Conservation (phyloP, 495 filamentous ascomycete genomes). For the Trichodelitschia bisporula region DNA sequence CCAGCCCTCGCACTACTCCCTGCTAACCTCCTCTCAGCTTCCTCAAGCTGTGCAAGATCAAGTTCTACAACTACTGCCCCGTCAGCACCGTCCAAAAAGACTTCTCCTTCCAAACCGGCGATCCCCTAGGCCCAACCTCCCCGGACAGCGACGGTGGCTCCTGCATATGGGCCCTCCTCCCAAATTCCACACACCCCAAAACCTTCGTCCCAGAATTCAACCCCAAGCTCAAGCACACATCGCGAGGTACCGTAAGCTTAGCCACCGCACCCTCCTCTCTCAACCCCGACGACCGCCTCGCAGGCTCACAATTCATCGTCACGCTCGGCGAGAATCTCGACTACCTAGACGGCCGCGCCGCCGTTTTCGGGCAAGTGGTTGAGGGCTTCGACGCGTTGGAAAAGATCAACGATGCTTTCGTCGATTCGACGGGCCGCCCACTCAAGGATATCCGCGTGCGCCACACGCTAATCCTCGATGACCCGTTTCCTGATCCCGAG, state of each 20-base stretch:
- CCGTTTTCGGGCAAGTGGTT: slow-evolving; percentile 84
- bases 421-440: slow-evolving; percentile 61
- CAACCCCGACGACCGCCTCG: slow-evolving; percentile 58
- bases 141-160: slow-evolving; percentile 68
- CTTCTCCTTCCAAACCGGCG: slow-evolving; percentile 88
- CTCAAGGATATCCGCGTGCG: slow-evolving; percentile 81
- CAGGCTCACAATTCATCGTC: slow-evolving; percentile 74
- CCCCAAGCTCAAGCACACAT: slow-evolving; percentile 61
- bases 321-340: slow-evolving; percentile 73
- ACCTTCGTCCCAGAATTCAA: slow-evolving; percentile 68
- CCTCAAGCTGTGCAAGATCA: slow-evolving; percentile 89
- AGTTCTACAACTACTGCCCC: slow-evolving; percentile 94
- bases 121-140: slow-evolving; percentile 67
- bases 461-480: slow-evolving; percentile 73
- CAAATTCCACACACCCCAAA: slow-evolving; percentile 23
- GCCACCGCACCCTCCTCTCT: slow-evolving; percentile 54
- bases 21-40: slow-evolving; percentile 35
- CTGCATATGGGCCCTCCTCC: slow-evolving; percentile 72
- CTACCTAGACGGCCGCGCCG: slow-evolving; percentile 69
- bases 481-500: slow-evolving; percentile 59
- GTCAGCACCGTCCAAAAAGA: slow-evolving; percentile 69
- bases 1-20: slow-evolving; percentile 1
- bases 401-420: slow-evolving; percentile 75
- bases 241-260: slow-evolving; percentile 84
- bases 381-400: slow-evolving; percentile 83